Evolutionary conservation across 805 yeast genomes (phyloP), one percentile per base, ranked within the genome.

Genomic region (Cyberlindnera mississippiensis): DNA sequence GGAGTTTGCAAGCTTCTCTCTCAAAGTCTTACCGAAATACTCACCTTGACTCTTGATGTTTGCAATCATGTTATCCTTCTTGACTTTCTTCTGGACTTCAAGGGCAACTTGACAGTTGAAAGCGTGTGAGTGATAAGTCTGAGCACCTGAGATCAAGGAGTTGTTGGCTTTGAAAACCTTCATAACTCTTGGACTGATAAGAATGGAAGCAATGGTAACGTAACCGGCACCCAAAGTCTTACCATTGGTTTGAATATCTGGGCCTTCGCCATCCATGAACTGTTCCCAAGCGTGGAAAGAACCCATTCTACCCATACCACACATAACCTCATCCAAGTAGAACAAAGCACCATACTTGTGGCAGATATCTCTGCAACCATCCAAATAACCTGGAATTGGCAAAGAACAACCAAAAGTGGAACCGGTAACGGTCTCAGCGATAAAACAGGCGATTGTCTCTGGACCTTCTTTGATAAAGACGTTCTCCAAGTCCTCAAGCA

Each of bases 231-330:
- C 72, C 9, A 73, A 57, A 29, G 75, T 63, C 57, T 73, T 73
- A 52, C 78, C 78, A 41, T 66, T 66, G 9, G 75, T 62, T 51
- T 66, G 67, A 30, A 73, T 59, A 56, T 73, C 77, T 41, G 79
- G 79, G 15, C 70, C 71, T 33, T 59, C 62, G 19, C 66, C 67
- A 19, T 45, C 46, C 53, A 61, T 47, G 44, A 41, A 58, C 43
- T 66, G 67, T 45, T 70, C 73, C 69, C 75, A 73, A 28, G 72
- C 74, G 56, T 62, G 66, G 52, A 65, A 64, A 11, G 68, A 58
- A 32, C 79, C 79, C 55, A 70, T 64, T 49, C 80, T 65, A 19
- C 80, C 80, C 42, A 71, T 60, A 24, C 80, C 80, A 54, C 77
- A 72, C 78, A 75, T 73, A 33, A 75, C 74, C 59, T 75, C 80